phyloP scores from a whole-genome alignment of 2,329 filamentous ascomycete genomes.

The Pseudohalonectria lignicola region DNA sequence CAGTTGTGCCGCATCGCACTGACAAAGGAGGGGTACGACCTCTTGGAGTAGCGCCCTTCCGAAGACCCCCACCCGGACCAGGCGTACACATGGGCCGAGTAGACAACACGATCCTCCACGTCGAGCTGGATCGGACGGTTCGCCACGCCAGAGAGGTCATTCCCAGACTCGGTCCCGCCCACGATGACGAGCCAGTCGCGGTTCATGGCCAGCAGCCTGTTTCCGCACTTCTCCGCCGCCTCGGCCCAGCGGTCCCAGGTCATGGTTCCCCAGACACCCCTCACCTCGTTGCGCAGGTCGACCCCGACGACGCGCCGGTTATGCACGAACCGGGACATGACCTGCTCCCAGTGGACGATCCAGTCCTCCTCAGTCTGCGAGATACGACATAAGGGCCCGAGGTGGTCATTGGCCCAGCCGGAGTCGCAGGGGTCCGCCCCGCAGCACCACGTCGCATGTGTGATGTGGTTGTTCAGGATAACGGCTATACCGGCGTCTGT shows the following conservation, averaged over 20 bases:
- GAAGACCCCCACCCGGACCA: slow-evolving; percentile 61
- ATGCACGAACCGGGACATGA: slow-evolving; percentile 47
- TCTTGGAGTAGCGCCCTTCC: slow-evolving; percentile 47
- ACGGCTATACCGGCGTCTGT: slow-evolving; percentile 53
- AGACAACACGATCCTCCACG: slow-evolving; percentile 45
- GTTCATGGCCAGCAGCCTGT: slow-evolving; percentile 47
- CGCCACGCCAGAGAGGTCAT: slow-evolving; percentile 48
- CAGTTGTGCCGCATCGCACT: slow-evolving; percentile 53
- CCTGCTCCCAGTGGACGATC: slow-evolving; percentile 54
- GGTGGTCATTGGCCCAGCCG: slow-evolving; percentile 54
- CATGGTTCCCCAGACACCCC: slow-evolving; percentile 60
- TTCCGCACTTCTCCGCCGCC: slow-evolving; percentile 52
- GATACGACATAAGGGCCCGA: slow-evolving; percentile 48
- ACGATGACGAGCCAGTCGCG: slow-evolving; percentile 56
- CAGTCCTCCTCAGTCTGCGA: slow-evolving; percentile 54
- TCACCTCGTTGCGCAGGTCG: slow-evolving; percentile 59
- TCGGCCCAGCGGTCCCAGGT: slow-evolving; percentile 52
- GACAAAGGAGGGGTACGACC: slow-evolving; percentile 51
- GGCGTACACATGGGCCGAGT: slow-evolving; percentile 57
- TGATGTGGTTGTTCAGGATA: slow-evolving; percentile 63
- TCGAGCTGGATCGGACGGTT: slow-evolving; percentile 46
- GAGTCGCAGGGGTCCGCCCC: slow-evolving; percentile 57
- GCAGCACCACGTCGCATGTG: slow-evolving; percentile 57
- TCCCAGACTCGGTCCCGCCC: slow-evolving; percentile 56
- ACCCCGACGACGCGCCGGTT: slow-evolving; percentile 55